Base-by-base conservation (phyloP, 441 rosid genomes). In the Populus trichocarpa region DNA sequence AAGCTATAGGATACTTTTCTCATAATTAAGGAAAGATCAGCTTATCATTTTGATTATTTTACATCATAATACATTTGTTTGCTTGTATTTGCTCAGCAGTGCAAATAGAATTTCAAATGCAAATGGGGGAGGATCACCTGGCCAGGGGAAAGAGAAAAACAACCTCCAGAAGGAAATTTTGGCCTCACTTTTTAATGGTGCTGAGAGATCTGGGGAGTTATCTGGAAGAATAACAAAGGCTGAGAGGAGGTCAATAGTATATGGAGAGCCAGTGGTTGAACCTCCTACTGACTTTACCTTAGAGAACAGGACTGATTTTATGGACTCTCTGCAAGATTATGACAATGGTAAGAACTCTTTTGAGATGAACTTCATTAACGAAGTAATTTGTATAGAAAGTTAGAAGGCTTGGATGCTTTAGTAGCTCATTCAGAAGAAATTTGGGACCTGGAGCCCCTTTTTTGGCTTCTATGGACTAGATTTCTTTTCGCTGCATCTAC, bases 81-180 rank as follows among this genome's bases (percentile, higher is more conserved):
- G 57, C 73, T 73, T 80, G 57, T 14, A 22, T 78, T 70, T 32
- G 42, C 67, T 57, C 77, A 69, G 77, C 64, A 1, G 30, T 76
- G 73, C 71, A 59, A 78, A 59, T 69, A 72, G 73, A 63, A 79
- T 65, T 71, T 65, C 79, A 77, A 77, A 38, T 75, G 28, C 66
- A 73, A 81, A 68, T 77, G 83, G 67, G 32, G 84, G 70, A 74
- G 77, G 65, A 72, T 53, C 63, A 26, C 68, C 77, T 57, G 67
- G 76, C 74, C 84, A 67, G 59, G 74, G 40, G 71, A 75, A 77
- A 75, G 81, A 74, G 36, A 86, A 82, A 74, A 50, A 74, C 63
- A 75, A 80, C 79, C 84, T 83, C 33, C 83, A 84, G 82, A 86
- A 82, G 82, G 91, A 88, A 81, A 78, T 89, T 40, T 80, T 87